These are phyloP conservation scores for Tolypocladium pustulatum DNA, from an alignment of 2,329 filamentous ascomycete species.

Conservation along the genomic window DNA sequence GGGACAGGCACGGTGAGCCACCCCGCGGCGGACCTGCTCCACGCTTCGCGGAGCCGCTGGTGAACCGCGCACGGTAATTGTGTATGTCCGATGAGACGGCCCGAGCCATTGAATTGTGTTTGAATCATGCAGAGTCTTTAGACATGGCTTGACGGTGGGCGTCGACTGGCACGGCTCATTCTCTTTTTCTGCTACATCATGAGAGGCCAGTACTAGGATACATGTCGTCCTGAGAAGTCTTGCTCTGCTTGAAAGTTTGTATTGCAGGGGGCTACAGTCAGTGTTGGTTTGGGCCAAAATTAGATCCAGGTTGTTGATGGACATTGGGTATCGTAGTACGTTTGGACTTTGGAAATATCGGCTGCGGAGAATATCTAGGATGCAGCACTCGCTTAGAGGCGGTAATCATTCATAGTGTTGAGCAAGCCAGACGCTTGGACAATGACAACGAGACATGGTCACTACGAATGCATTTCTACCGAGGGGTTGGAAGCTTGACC, in stretches of 20 bases:
- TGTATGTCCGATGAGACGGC: background rate
- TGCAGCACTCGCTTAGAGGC: background rate
- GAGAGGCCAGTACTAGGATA: background rate
- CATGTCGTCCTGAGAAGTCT: background rate
- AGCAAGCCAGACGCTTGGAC: background rate
- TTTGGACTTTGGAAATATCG: background rate
- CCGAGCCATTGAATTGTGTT: background rate
- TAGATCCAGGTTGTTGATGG: background rate
- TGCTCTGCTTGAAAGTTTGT: background rate
- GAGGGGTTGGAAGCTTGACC: background rate
- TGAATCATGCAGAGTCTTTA: too few relatives aligned
- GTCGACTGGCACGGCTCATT: background rate
- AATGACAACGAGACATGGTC: background rate
- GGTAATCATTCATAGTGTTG: background rate
- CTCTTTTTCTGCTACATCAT: background rate
- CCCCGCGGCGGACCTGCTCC: slow-evolving; percentile 1
- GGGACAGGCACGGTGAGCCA: slow-evolving; percentile 5
- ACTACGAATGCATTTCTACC: background rate
- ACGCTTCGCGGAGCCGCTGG: slow-evolving; percentile 17
- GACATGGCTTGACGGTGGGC: background rate
- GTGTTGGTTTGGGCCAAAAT: background rate
- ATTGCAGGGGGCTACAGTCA: background rate
- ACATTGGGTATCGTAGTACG: background rate
- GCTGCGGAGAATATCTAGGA: background rate
- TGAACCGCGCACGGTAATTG: slow-evolving; percentile 15